phyloP scores from a whole-genome alignment of 2,329 filamentous ascomycete genomes.

The Pseudogymnoascus sp. region DNA sequence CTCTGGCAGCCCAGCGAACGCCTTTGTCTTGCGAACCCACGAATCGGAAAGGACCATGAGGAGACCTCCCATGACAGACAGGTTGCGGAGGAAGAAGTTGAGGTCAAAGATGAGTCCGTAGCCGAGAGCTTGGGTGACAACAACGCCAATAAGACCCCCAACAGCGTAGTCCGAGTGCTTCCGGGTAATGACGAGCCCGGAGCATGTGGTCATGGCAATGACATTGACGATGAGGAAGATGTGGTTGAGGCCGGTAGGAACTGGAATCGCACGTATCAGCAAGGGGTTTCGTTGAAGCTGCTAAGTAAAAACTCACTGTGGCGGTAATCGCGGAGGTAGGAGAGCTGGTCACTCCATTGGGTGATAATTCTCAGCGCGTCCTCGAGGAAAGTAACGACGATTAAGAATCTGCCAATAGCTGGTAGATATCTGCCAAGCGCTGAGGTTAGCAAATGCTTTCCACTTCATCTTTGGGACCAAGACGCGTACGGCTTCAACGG shows the following conservation, averaged over 20 bases:
- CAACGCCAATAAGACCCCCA: conserved; percentile 79
- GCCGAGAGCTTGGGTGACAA: conserved; percentile 86
- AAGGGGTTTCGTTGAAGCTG: neutral
- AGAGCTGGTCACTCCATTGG: conserved; percentile 92
- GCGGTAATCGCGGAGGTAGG: conserved; percentile 87
- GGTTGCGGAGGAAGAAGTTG: conserved; percentile 99
- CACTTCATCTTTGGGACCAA: conserved; percentile 10
- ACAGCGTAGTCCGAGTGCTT: conserved; percentile 93
- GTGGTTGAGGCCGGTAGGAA: conserved; percentile 82
- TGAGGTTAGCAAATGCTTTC: conserved; percentile 17
- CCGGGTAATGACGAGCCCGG: conserved; percentile 78
- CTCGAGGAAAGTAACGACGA: conserved; percentile 97
- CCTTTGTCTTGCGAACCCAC: conserved; percentile 96
- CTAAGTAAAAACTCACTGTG: conserved; percentile 60
- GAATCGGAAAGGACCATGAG: conserved; percentile 98
- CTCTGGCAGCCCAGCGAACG: conserved; percentile 85
- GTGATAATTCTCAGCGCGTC: conserved; percentile 94
- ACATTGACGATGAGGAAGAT: conserved; percentile 89
- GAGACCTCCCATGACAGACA: conserved; percentile 93
- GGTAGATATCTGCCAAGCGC: conserved; percentile 66
- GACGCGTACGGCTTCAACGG: conserved; percentile 84
- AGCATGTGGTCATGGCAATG: conserved; percentile 76
- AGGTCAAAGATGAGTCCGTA: conserved; percentile 98
- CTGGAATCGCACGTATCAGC: conserved; percentile 40
- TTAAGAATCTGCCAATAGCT: conserved; percentile 91